Percentiles rank a stretch among this genome's conserved stretches.
These are phyloP conservation scores for Globisporangium emineosum DNA, from an alignment of 352 stramenopile species.

Conservation along the genomic window DNA sequence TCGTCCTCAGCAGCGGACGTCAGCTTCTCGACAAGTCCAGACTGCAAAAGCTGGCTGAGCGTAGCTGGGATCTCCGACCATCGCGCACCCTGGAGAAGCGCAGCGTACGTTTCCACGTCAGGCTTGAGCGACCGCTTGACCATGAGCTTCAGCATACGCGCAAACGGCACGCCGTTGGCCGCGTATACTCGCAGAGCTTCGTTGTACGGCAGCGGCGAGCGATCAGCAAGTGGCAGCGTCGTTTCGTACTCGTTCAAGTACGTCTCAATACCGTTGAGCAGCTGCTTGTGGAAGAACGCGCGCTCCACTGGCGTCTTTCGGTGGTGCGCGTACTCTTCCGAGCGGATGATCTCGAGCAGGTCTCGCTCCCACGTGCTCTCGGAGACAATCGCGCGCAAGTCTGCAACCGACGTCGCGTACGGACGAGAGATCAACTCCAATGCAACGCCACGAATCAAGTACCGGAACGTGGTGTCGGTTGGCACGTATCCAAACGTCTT, in stretches of 20 bases:
- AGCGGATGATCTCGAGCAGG: conserved; percentile 51
- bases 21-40: conserved; percentile 37
- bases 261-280: conserved; percentile 39
- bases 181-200: conserved; percentile 59
- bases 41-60: conserved; percentile 53
- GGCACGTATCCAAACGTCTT: conserved; percentile 29
- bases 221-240: conserved; percentile 13
- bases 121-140: conserved; percentile 44
- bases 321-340: conserved; percentile 53
- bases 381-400: conserved; percentile 32
- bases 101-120: conserved; percentile 56
- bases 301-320: conserved; percentile 56
- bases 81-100: conserved; percentile 56
- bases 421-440: conserved; percentile 34
- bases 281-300: conserved; percentile 35
- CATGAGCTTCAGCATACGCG: conserved; percentile 55
- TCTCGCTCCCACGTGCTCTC: conserved; percentile 43
- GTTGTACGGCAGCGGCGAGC: conserved; percentile 48
- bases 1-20: conserved; percentile 7
- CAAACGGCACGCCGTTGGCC: conserved; percentile 51
- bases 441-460: conserved; percentile 52
- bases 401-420: conserved; percentile 24
- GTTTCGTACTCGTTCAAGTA: conserved; percentile 54
- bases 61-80: conserved; percentile 67
- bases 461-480: conserved; percentile 40